Evolutionary conservation across 352 stramenopile species (phyloP).

Genomic region (Phytophthora multivora): DNA sequence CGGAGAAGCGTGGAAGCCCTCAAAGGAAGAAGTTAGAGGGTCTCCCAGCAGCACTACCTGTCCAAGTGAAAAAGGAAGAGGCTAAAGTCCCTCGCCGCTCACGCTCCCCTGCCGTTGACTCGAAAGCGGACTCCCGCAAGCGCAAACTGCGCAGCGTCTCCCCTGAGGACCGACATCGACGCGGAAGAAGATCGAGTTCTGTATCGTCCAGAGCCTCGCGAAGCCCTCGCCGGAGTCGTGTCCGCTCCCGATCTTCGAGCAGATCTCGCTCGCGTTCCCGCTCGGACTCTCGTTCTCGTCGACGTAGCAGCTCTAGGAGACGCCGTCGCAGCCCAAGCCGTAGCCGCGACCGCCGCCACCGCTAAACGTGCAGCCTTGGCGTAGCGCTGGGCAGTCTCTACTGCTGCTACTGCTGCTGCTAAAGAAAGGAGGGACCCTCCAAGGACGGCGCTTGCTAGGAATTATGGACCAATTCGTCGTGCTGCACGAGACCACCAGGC

Average conservation of each 20-base stretch:
- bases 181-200: conserved; percentile 27
- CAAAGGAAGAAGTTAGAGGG: conserved; percentile 14
- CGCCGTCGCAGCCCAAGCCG: conserved; percentile 34
- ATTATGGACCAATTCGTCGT: too few species aligned
- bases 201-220: conserved; percentile 17
- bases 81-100: not conserved
- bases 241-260: conserved; percentile 23
- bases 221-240: conserved; percentile 26
- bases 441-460: too few species aligned
- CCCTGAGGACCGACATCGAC: conserved; percentile 19
- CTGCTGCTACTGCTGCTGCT: not conserved
- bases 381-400: not conserved
- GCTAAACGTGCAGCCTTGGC: conserved; percentile 14
- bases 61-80: conserved; percentile 22
- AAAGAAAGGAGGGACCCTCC: not conserved
- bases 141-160: conserved; percentile 31
- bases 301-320: conserved; percentile 28
- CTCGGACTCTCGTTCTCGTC: conserved; percentile 36
- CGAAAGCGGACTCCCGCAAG: conserved; percentile 15
- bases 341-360: conserved; percentile 17
- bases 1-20: not conserved
- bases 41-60: conserved; percentile 2
- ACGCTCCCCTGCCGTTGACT: conserved; percentile 2
- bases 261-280: conserved; percentile 37
- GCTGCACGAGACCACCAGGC: too few species aligned